These are phyloP conservation scores for Stentor coeruleus DNA, from an alignment of 73 alveolate genomes.

Conservation along the genomic window DNA sequence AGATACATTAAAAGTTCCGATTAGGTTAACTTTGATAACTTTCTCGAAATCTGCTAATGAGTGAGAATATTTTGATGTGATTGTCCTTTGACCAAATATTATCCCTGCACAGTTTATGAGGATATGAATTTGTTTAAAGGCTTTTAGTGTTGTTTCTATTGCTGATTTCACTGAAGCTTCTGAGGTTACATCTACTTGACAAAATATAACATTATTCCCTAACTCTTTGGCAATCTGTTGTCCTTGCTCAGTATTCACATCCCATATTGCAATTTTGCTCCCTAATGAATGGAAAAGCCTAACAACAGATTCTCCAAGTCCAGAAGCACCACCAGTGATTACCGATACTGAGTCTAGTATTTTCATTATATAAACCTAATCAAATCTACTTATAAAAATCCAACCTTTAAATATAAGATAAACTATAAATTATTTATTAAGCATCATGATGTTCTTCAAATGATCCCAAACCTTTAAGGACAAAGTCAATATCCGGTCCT, in stretches of 20 bases:
- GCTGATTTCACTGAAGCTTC: slow-evolving; percentile 14
- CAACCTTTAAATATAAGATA: too few species aligned
- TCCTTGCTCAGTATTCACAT: slow-evolving; percentile 62
- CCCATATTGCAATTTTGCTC: slow-evolving; percentile 65
- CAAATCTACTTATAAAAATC: too few species aligned
- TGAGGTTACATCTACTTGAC: not conserved
- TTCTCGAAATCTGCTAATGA: slow-evolving; percentile 52
- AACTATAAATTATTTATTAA: too few species aligned
- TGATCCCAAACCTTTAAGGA: slow-evolving; percentile 85
- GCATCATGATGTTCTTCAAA: slow-evolving; percentile 79
- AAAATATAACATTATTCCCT: slow-evolving; percentile 22
- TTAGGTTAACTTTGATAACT: slow-evolving; percentile 71
- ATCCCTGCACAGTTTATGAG: slow-evolving; percentile 86
- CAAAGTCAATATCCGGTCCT: slow-evolving; percentile 80
- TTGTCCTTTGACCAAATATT: slow-evolving; percentile 46
- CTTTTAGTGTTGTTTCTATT: slow-evolving; percentile 49
- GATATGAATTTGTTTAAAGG: slow-evolving; percentile 64
- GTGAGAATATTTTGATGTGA: slow-evolving; percentile 43
- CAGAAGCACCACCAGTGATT: slow-evolving; percentile 84
- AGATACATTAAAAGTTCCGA: slow-evolving; percentile 77
- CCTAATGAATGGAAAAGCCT: slow-evolving; percentile 52
- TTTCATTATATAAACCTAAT: too few species aligned
- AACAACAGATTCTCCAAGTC: slow-evolving; percentile 71
- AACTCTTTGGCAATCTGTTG: slow-evolving; percentile 36
- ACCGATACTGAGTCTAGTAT: slow-evolving; percentile 43